Evolutionary conservation across 768 basidiomycete species (phyloP).

Genomic region (Aureoboletus auriporus): DNA sequence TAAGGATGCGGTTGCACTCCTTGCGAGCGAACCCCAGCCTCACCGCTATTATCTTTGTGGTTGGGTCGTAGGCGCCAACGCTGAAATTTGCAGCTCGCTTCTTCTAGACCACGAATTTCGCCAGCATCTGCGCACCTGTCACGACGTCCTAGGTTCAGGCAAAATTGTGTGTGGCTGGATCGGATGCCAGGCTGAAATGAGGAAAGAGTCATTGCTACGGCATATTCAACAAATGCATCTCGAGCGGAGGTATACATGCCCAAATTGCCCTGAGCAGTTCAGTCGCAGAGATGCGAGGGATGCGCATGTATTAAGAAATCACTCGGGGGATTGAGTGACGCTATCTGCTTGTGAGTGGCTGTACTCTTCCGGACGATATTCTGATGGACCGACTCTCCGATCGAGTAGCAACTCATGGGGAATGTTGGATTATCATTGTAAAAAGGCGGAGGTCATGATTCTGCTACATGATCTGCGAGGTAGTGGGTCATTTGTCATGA

Average conservation of each 20-base stretch:
- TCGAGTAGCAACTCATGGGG: no score
- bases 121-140: slow-evolving; percentile 18
- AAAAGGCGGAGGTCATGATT: no score
- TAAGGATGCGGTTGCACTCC: slow-evolving; percentile 7
- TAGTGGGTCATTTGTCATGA: no score
- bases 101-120: slow-evolving; percentile 11
- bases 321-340: not conserved
- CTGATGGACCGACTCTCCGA: no score
- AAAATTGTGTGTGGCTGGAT: slow-evolving; percentile 15
- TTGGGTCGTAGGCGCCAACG: slow-evolving; percentile 4
- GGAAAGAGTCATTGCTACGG: slow-evolving; percentile 23
- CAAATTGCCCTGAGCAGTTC: slow-evolving; percentile 19
- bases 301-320: slow-evolving; percentile 12
- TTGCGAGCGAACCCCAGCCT: not conserved
- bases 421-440: not conserved
- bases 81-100: slow-evolving; percentile 1
- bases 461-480: no score
- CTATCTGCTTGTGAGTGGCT: no score
- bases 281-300: slow-evolving; percentile 22
- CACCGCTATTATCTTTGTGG: slow-evolving; percentile 8
- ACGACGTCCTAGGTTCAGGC: slow-evolving; percentile 18
- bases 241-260: slow-evolving; percentile 11
- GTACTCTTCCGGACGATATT: no score
- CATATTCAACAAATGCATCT: slow-evolving; percentile 27
- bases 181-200: slow-evolving; percentile 19